Base-by-base conservation (phyloP, 2,329 filamentous ascomycete genomes). In the Stagonosporopsis rhizophila region DNA sequence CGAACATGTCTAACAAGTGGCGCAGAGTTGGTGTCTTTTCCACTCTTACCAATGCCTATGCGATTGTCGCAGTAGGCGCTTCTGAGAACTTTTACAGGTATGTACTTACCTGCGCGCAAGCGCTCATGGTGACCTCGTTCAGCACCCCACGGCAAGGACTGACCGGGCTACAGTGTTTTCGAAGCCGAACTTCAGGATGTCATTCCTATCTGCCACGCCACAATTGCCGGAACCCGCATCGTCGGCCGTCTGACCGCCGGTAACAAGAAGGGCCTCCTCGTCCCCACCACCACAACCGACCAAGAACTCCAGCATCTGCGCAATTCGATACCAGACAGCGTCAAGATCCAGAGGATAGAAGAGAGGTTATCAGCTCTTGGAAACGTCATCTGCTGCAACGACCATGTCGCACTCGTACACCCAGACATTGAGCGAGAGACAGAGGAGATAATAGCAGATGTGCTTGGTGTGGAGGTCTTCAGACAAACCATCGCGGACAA, bases 71-170 rank as follows among this genome's bases (percentile, higher is more conserved):
- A 64, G 87, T 96, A 66, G 95, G 95, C 74, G 93, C 91, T 70
- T 96, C 92, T 74, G 93, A 97, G 84, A 98, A 98, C 86, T 99
- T 99, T 80, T 98, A 98, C 87, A 93, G 87, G 87, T 89, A 77
- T 60, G 78, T 27, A 48, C 9, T 27, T 12, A 15, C 27, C 15
- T 14, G 7, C 32, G 41, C 53, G 38, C 47, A 15, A 12, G 23
- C 42, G 41, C 37, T 25, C 23, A 30, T 23, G 20, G 49, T 46
- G 37, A 44, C 46, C 20, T 32, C 22, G 15, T 5, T 28, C 39
- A 40, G 44, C 30, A 23, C 14, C 14, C 42, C 34, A 51, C 23
- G 9, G 15, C 47, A 17, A 17, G 12, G 62, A 32, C 67, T 72
- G 42, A 75, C 55, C 50, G 32, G 20, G 23, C 51, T 32, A 44